Evolutionary conservation across 1,284 basidiomycete genomes (phyloP).

Genomic region (Cryptococcus wingfieldii): DNA sequence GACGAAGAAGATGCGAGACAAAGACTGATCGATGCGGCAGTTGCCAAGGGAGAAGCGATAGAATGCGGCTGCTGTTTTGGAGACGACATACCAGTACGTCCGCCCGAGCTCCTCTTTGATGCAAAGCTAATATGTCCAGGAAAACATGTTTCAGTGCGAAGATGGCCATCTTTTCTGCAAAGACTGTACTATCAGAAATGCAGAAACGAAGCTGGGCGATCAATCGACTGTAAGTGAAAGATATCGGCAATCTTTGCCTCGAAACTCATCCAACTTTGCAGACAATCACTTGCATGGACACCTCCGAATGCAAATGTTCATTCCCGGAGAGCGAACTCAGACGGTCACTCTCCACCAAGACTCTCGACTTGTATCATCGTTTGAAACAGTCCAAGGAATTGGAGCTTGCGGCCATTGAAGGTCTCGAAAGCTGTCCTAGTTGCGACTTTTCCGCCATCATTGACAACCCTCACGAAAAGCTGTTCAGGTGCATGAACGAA

Average conservation of each 20-base stretch:
- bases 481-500: conserved; percentile 70
- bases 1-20: conserved; percentile 45
- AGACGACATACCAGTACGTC: conserved; percentile 63
- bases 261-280: conserved; percentile 38
- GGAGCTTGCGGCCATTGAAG: conserved; percentile 58
- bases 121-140: conserved; percentile 49
- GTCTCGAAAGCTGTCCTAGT: conserved; percentile 76
- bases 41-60: conserved; percentile 54
- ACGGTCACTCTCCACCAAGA: conserved; percentile 55
- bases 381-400: conserved; percentile 70
- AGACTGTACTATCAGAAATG: conserved; percentile 54
- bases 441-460: conserved; percentile 79
- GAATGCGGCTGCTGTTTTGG: conserved; percentile 82
- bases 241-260: not conserved
- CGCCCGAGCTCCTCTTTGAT: conserved; percentile 1
- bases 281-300: conserved; percentile 72
- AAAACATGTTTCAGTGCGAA: conserved; percentile 75
- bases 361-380: conserved; percentile 67
- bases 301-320: conserved; percentile 63
- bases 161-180: conserved; percentile 73
- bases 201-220: conserved; percentile 49
- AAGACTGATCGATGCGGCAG: conserved; percentile 48
- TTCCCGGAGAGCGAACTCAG: conserved; percentile 65
- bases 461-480: conserved; percentile 68
- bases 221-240: conserved; percentile 36